Percentiles rank a stretch among this genome's conserved stretches.
Conservation (phyloP, 306 rosid genomes). For the Urtica urens region DNA sequence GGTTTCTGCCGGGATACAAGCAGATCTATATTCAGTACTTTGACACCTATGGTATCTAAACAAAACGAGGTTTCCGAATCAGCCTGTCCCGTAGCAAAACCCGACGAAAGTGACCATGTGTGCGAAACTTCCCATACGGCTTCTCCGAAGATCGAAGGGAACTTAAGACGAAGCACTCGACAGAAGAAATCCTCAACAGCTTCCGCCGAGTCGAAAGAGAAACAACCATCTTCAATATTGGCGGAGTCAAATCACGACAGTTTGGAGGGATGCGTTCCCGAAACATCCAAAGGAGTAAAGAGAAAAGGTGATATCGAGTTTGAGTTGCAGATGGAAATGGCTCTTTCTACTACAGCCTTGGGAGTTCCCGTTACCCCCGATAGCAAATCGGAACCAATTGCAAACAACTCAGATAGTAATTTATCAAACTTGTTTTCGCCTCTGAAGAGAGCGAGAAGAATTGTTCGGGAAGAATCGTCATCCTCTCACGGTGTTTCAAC, state of each 20-base stretch:
- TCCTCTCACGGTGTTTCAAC: conserved; percentile 52
- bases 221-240: conserved; percentile 18
- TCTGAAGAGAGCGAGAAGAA: conserved; percentile 42
- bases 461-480: conserved; percentile 36
- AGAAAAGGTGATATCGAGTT: conserved; percentile 91
- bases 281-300: conserved; percentile 35
- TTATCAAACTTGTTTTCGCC: conserved; percentile 22
- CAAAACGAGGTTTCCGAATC: conserved; percentile 27
- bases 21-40: conserved; percentile 38
- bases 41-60: conserved; percentile 78
- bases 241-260: conserved; percentile 25
- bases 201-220: conserved; percentile 23
- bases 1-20: conserved; percentile 34
- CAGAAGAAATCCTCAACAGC: conserved; percentile 18
- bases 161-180: conserved; percentile 18
- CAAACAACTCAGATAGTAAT: conserved; percentile 14
- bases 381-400: conserved; percentile 26
- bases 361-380: conserved; percentile 21
- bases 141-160: conserved; percentile 28
- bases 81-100: conserved; percentile 24
- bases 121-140: conserved; percentile 33
- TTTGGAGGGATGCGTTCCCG: conserved; percentile 17
- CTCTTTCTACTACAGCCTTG: conserved; percentile 58
- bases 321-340: conserved; percentile 84
- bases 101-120: conserved; percentile 26